A percentile compares a stretch with the other conserved stretches of the same genome.
Conservation (phyloP, 352 stramenopile genomes). For the Hyphochytrium catenoides region DNA sequence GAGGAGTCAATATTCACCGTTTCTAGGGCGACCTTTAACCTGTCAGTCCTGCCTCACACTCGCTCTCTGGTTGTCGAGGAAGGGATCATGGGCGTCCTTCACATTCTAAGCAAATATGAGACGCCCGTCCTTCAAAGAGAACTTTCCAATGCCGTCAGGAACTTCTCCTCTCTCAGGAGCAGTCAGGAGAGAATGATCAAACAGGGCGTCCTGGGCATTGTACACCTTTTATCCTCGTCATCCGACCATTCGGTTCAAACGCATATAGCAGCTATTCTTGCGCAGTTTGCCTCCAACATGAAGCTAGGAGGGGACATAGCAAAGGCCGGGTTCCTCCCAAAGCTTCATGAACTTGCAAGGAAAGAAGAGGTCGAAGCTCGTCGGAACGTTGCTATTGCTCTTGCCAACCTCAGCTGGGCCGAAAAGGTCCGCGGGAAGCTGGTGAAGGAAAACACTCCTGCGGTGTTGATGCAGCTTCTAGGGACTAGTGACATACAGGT, state of each 20-base stretch:
- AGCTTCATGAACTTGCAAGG: conserved; percentile 18
- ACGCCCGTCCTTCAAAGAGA: too few species aligned
- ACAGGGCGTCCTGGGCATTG: conserved; percentile 20
- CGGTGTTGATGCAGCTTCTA: conserved; percentile 25
- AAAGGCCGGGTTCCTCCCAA: conserved; percentile 22
- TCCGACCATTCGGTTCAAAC: conserved; percentile 16
- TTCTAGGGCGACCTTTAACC: too few species aligned
- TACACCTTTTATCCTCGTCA: too few species aligned
- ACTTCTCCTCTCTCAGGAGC: conserved; percentile 25
- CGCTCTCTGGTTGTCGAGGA: conserved; percentile 40
- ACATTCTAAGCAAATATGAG: conserved; percentile 23
- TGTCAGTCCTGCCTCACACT: conserved; percentile 47
- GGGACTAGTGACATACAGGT: conserved; percentile 6
- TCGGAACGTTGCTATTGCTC: conserved; percentile 25
- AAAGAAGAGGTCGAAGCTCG: conserved; percentile 27
- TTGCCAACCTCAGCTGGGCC: conserved; percentile 43
- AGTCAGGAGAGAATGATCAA: conserved; percentile 34
- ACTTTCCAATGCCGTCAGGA: too few species aligned
- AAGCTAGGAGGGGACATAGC: conserved; percentile 31
- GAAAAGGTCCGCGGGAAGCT: conserved; percentile 29
- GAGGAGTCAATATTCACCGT: too few species aligned
- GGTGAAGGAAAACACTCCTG: conserved; percentile 29
- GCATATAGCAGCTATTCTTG: conserved; percentile 30
- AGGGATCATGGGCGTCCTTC: conserved; percentile 24
- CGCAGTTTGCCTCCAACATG: conserved; percentile 41